A percentile compares a stretch with the other conserved stretches of the same genome.
Evolutionary conservation across 768 basidiomycete species (phyloP).

Genomic region (Neoboletus brunneissimus): DNA sequence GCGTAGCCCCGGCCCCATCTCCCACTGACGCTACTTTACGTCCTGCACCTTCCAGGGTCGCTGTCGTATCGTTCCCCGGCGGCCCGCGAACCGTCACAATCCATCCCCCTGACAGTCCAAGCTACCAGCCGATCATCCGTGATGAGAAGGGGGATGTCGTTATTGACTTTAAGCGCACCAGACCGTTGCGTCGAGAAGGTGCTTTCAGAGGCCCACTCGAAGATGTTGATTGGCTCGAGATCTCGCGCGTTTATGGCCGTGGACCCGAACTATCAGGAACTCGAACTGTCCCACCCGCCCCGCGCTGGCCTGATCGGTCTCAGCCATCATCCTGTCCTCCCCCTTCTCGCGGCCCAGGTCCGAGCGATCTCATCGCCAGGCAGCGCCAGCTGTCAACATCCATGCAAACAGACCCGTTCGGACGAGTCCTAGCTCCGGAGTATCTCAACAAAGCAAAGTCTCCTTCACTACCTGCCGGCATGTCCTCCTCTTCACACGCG

Average conservation of each 20-base stretch:
- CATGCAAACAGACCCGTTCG: constrained; percentile 9
- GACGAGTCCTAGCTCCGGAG: constrained; percentile 6
- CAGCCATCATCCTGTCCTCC: background rate
- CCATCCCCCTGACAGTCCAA: constrained; percentile 16
- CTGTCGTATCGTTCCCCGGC: constrained; percentile 18
- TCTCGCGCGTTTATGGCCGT: constrained; percentile 14
- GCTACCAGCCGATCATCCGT: constrained; percentile 11
- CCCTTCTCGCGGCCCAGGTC: background rate
- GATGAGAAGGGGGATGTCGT: constrained; percentile 19
- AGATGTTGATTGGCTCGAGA: constrained; percentile 2
- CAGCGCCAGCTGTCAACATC: constrained; percentile 5
- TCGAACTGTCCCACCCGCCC: background rate
- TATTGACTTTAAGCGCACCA: constrained; percentile 7
- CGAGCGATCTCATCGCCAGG: constrained; percentile 6
- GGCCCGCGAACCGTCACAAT: constrained; percentile 23
- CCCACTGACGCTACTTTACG: background rate
- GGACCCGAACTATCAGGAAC: background rate
- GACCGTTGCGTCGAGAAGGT: constrained; percentile 19
- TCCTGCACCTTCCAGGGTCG: constrained; percentile 1
- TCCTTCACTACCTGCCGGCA: background rate
- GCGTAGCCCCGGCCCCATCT: background rate
- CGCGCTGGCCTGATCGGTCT: constrained; percentile 12
- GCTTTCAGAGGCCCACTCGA: constrained; percentile 16
- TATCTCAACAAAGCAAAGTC: background rate
- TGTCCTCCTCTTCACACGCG: background rate